phyloP scores from a whole-genome alignment of 1,139 yeast genomes.

The Candida mesenterica region DNA sequence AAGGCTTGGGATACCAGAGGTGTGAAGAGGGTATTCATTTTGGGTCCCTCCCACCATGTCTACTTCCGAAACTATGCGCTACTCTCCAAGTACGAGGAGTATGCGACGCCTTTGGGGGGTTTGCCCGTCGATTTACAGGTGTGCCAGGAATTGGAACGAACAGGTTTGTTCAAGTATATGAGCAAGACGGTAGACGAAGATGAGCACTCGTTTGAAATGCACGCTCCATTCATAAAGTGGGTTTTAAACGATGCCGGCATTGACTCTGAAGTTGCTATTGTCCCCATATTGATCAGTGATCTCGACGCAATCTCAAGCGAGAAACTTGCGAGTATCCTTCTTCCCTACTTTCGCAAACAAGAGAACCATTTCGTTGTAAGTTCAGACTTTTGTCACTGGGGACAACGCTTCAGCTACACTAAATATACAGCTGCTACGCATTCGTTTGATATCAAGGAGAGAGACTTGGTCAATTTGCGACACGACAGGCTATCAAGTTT shows the following conservation, averaged over 20 bases:
- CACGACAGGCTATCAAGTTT: slow-evolving; percentile 11
- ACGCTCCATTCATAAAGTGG: slow-evolving; percentile 62
- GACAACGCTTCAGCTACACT: slow-evolving; percentile 71
- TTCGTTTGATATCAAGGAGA: background rate
- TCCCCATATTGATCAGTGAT: slow-evolving; percentile 82
- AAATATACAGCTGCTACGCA: slow-evolving; percentile 41
- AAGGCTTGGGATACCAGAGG: slow-evolving; percentile 61
- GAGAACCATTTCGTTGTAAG: slow-evolving; percentile 74
- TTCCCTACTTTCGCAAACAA: slow-evolving; percentile 54
- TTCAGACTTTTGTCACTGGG: slow-evolving; percentile 98
- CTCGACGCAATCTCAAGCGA: slow-evolving; percentile 46
- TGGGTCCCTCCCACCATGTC: slow-evolving; percentile 96
- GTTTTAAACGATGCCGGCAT: slow-evolving; percentile 1
- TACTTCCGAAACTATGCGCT: slow-evolving; percentile 64
- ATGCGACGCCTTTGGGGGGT: slow-evolving; percentile 82
- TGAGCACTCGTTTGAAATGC: slow-evolving; percentile 96
- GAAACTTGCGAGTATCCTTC: slow-evolving; percentile 47
- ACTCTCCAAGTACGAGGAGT: slow-evolving; percentile 51
- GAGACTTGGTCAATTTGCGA: slow-evolving; percentile 17
- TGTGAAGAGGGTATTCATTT: slow-evolving; percentile 64
- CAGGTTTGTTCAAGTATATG: slow-evolving; percentile 54
- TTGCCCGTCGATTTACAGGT: slow-evolving; percentile 60
- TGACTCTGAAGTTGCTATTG: slow-evolving; percentile 28
- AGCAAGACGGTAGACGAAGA: slow-evolving; percentile 62
- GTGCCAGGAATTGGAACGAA: slow-evolving; percentile 32